Conservation (phyloP, 306 rosid genomes). For the Casuarina equisetifolia region DNA sequence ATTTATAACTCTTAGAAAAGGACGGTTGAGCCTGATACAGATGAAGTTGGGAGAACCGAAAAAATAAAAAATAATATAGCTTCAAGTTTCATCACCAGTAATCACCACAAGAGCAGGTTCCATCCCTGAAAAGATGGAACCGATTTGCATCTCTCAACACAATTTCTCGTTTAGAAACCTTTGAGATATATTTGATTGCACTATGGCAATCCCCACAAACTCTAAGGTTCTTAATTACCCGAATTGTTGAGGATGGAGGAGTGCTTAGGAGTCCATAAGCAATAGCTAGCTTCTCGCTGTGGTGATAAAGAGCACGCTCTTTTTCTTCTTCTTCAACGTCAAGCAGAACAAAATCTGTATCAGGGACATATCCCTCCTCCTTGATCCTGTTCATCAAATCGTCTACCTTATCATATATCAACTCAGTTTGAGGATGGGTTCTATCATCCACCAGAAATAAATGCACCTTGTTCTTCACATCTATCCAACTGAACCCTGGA, state of each 20-base stretch:
- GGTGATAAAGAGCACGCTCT: conserved; percentile 57
- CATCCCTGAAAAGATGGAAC: conserved; percentile 64
- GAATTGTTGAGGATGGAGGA: conserved; percentile 46
- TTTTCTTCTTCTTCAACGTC: conserved; percentile 74
- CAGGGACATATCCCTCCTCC: conserved; percentile 70
- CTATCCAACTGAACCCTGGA: conserved; percentile 84
- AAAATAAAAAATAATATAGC: background rate
- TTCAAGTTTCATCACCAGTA: conserved; percentile 44
- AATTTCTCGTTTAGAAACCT: conserved; percentile 56
- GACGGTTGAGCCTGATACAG: background rate
- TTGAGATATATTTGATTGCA: conserved; percentile 66
- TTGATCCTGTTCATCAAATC: conserved; percentile 50
- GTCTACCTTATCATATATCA: conserved; percentile 59
- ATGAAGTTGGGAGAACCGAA: background rate
- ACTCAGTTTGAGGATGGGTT: conserved; percentile 56
- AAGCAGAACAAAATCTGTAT: conserved; percentile 60
- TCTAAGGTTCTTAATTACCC: conserved; percentile 71
- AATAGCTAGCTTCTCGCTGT: conserved; percentile 66
- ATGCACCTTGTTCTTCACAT: conserved; percentile 71
- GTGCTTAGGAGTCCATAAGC: conserved; percentile 60
- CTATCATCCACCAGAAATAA: conserved; percentile 75
- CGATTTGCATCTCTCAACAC: conserved; percentile 77
- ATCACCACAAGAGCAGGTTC: conserved; percentile 57
- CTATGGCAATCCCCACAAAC: conserved; percentile 82
- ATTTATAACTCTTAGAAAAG: background rate